Evolutionary conservation across 495 filamentous ascomycete genomes (phyloP), one percentile per base, ranked within the genome.

Genomic region (Aspergillus hancockii): DNA sequence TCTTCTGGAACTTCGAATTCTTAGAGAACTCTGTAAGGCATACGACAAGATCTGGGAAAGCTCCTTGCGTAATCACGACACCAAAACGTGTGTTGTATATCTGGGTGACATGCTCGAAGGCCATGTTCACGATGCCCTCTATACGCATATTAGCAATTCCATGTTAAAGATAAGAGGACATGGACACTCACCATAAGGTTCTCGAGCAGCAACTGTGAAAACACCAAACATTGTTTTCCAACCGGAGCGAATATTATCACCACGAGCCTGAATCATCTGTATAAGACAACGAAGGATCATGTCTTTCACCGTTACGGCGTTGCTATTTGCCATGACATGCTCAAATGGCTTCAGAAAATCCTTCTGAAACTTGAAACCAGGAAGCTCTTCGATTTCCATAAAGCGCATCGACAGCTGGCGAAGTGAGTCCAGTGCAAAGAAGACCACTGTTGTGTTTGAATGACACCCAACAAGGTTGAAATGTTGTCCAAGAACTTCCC

Each of bases 181-280:
- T 41, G 5, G 38, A 59, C 53, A 60, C 78, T 60, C 76, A 86
- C 85, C 85, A 71, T 96, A 93, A 38, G 88, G 91, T 66, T 99
- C 94, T 54, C 88, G 83, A 22, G 94, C 94, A 19, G 94, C 95
- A 25, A 97, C 90, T 4, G 93, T 97, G 71, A 99, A 98, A 38
- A 97, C 95, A 10, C 92, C 94, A 77, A 99, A 98, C 92, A 99
- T 98, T 13, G 94, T 98, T 72, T 94, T 87, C 94, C 94, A 99
- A 30, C 94, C 94, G 18, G 92, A 97, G 12, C 93, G 88, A 63
- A 99, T 98, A 62, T 97, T 98, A 65, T 96, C 86, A 9, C 94
- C 94, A 60, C 90, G 83, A 23, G 94, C 93, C 73, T 98, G 95
- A 43, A 99, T 92, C 94, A 99, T 99, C 72, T 99, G 94, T 55